A percentile compares a stretch with the other conserved stretches of the same genome.
Evolutionary conservation across 106 monocot species (phyloP).

Genomic region (Phalaenopsis equestris): DNA sequence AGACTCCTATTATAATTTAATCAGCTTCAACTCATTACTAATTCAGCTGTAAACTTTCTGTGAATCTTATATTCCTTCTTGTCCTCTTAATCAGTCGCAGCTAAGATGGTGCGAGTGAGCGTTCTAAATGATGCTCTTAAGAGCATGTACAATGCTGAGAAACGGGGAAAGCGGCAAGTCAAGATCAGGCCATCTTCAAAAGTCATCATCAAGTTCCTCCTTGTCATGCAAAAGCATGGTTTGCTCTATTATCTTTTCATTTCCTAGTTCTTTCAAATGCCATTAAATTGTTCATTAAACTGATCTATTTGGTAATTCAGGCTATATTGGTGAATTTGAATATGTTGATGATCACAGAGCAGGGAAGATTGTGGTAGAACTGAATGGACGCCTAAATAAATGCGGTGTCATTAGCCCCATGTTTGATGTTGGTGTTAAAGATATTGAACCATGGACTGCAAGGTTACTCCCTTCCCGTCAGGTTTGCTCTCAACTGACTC

Average conservation of each 20-base stretch:
- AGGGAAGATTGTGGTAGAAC: conserved; percentile 61
- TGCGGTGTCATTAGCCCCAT: conserved; percentile 68
- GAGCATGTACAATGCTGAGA: conserved; percentile 64
- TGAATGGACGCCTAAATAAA: conserved; percentile 57
- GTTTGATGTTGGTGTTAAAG: conserved; percentile 61
- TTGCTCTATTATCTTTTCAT: neutral
- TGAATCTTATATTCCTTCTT: no score
- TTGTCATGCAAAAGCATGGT: conserved; percentile 66
- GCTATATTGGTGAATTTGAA: conserved; percentile 66
- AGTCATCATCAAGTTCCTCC: conserved; percentile 54
- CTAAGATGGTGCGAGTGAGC: conserved; percentile 39
- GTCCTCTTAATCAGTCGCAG: no score
- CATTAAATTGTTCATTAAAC: neutral
- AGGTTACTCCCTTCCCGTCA: conserved; percentile 59
- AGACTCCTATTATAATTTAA: no score
- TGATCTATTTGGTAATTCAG: conserved; percentile 20
- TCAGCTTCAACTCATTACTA: no score
- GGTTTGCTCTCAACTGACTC: conserved; percentile 17
- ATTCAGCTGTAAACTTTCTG: no score
- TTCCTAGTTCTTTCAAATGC: neutral
- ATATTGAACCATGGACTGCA: conserved; percentile 71
- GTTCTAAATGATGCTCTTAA: conserved; percentile 50
- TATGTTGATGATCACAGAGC: conserved; percentile 67
- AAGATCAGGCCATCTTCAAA: conserved; percentile 65
- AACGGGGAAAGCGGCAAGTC: conserved; percentile 43